Evolutionary conservation across 2,329 filamentous ascomycete genomes (phyloP).

Genomic region (Apiospora saccharicola): DNA sequence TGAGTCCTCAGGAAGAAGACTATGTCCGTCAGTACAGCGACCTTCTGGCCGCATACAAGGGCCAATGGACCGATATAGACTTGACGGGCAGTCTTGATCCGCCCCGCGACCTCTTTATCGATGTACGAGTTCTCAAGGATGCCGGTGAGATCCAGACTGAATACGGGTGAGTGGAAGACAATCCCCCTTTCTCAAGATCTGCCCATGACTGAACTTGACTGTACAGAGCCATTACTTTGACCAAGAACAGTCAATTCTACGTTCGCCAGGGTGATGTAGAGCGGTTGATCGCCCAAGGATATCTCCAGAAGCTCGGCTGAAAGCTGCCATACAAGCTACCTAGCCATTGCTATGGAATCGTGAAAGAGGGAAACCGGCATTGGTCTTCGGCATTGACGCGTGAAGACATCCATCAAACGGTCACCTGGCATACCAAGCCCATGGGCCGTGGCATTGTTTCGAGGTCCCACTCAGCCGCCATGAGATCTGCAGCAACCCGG

Average conservation of each 20-base stretch:
- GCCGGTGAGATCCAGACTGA: constrained; percentile 99
- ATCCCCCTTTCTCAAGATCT: constrained; percentile 21
- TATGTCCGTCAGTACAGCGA: constrained; percentile 94
- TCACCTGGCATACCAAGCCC: not conserved
- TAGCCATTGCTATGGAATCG: not conserved
- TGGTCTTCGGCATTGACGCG: not conserved
- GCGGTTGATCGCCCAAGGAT: constrained; percentile 90
- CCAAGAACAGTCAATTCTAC: constrained; percentile 98
- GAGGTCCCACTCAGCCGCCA: not conserved
- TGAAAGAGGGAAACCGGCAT: not conserved
- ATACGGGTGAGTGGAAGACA: constrained; percentile 75
- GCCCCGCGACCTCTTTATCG: constrained; percentile 94
- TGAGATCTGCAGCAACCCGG: not conserved
- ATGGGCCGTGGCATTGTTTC: not conserved
- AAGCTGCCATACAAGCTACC: not conserved
- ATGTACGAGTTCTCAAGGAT: constrained; percentile 94
- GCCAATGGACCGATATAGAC: constrained; percentile 98
- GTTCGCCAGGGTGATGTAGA: constrained; percentile 96
- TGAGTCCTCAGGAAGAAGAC: constrained; percentile 96
- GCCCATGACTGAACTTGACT: constrained; percentile 6
- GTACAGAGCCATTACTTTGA: constrained; percentile 86
- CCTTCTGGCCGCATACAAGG: constrained; percentile 93
- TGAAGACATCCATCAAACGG: not conserved
- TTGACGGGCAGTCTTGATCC: constrained; percentile 93
- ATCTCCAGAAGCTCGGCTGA: constrained; percentile 89